Conservation (phyloP, 805 yeast genomes). For the Priceomyces castillae region DNA sequence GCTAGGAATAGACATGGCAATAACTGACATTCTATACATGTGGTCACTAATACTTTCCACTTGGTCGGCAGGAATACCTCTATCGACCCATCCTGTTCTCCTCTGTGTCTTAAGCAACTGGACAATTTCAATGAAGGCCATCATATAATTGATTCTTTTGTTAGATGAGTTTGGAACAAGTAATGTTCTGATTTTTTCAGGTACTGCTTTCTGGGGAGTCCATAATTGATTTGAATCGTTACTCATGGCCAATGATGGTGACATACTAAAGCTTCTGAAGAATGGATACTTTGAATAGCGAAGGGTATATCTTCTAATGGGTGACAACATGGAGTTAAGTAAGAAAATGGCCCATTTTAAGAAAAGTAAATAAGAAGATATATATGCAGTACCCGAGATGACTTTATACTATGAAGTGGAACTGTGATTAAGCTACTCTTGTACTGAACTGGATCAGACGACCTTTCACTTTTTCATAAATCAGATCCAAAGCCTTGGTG, state of each 20-base stretch:
- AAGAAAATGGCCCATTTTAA: background rate
- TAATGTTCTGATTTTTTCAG: conserved; percentile 13
- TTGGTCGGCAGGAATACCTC: conserved; percentile 43
- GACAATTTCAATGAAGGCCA: conserved; percentile 63
- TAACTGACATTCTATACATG: conserved; percentile 90
- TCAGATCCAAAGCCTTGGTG: no score
- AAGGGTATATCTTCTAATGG: background rate
- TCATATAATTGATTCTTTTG: conserved; percentile 44
- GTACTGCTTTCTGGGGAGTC: conserved; percentile 50
- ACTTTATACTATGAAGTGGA: no score
- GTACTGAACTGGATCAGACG: no score
- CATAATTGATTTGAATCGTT: conserved; percentile 30
- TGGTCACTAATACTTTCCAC: conserved; percentile 87
- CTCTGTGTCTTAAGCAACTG: conserved; percentile 71
- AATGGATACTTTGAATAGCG: background rate
- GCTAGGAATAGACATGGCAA: conserved; percentile 65
- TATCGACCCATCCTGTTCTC: conserved; percentile 94
- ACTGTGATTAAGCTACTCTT: no score
- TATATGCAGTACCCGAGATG: background rate
- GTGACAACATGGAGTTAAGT: background rate
- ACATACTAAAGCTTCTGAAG: background rate
- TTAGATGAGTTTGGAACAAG: conserved; percentile 13
- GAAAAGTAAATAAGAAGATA: conserved; percentile 1
- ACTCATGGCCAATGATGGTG: background rate
- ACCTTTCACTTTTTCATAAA: no score